A percentile compares a stretch with the other conserved stretches of the same genome.
These are phyloP conservation scores for Thalia dealbata DNA, from an alignment of 176 grass and related monocot species.

Conservation along the genomic window DNA sequence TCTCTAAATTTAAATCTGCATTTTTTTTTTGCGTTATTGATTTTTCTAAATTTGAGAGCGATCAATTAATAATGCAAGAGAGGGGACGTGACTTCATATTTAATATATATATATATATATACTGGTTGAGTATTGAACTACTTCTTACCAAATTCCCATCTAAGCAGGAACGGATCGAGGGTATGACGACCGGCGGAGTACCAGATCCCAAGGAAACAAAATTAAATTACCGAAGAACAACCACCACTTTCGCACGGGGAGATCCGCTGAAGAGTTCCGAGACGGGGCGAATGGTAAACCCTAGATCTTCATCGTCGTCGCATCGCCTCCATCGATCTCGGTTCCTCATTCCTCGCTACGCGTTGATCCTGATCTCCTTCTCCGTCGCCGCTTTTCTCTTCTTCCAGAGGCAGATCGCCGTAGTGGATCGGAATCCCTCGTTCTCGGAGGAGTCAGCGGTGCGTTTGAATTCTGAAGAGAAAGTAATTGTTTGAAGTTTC, in stretches of 20 bases:
- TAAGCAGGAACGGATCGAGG: no score
- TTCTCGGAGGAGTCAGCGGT: constrained; percentile 10
- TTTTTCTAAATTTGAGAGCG: no score
- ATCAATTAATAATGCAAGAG: no score
- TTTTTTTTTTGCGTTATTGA: no score
- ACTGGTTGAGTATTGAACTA: no score
- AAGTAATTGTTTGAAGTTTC: neutral
- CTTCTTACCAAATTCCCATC: no score
- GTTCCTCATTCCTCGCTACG: constrained; percentile 23
- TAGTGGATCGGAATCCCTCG: constrained; percentile 32
- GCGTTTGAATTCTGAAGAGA: constrained; percentile 3
- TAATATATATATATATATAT: no score
- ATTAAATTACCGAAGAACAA: no score
- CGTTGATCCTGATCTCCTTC: constrained; percentile 29
- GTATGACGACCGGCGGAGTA: no score
- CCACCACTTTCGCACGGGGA: neutral
- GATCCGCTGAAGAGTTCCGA: neutral
- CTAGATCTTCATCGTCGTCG: constrained; percentile 13
- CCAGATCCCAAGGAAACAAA: no score
- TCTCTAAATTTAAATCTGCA: neutral
- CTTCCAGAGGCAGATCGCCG: constrained; percentile 49
- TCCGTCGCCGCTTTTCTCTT: constrained; percentile 37
- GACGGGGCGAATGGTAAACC: neutral
- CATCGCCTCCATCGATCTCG: constrained; percentile 17
- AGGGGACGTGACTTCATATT: no score